Base-by-base conservation (phyloP, 2,329 filamentous ascomycete genomes). In the Stachybotrys chartarum region DNA sequence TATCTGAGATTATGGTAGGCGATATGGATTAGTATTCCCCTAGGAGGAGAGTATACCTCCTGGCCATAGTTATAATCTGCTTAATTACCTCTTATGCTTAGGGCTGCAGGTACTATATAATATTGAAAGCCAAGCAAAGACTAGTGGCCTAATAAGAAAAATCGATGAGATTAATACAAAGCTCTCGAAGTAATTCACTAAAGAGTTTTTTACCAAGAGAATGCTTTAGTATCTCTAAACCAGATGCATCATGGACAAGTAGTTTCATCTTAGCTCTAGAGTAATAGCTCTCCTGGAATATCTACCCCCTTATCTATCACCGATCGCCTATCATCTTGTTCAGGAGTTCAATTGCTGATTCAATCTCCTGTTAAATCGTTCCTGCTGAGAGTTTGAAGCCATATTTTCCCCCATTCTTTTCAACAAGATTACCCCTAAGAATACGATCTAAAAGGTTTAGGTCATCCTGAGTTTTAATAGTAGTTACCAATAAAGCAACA, bases 261-360 rank as follows among this genome's bases (percentile, higher is more conserved):
- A 70, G 61, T 0, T 44, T 59, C 68, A 71, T 70, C 0, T 58
- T 32, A 16, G 46, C 31, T 1, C 64, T 63, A 6, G 60, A 67
- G 32, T 63, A 58, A 44, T 71, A 71, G 48, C 66, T 71, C 53
- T 70, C 67, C 18, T 71, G 67, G 32, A 68, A 70, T 0, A 64
- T 70, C 66, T 67, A 71, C 3, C 64, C 67, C 16, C 66, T 60
- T 0, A 53, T 56, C 66, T 64, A 71, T 67, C 66, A 69, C 5
- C 52, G 48, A 11, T 68, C 66, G 0, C 32, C 42, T 0, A 62
- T 69, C 45, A 70, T 65, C 8, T 60, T 55, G 7, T 55, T 35
- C 2, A 70, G 50, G 1, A 70, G 18, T 0, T 48, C 3, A 0
- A 69, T 31, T 30, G 62, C 63, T 7, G 59, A 54, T 4, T 7